Conservation (phyloP, 306 rosid genomes). For the Rubus parviflorus region DNA sequence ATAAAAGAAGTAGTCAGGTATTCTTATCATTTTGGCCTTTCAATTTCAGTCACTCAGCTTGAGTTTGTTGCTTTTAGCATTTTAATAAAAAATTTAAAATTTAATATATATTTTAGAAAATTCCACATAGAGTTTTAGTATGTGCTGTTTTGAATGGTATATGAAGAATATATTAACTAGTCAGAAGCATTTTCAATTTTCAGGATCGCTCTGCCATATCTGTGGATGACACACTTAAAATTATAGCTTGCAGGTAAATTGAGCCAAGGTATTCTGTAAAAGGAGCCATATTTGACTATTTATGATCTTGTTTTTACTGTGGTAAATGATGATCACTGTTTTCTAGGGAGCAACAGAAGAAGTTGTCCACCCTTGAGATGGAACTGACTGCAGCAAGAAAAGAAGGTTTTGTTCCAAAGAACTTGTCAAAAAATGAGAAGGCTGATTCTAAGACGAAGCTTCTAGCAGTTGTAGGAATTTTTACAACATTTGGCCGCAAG, state of each 20-base stretch:
- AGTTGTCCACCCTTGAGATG: constrained; percentile 51
- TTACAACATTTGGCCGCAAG: constrained; percentile 61
- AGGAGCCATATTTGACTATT: constrained; percentile 9
- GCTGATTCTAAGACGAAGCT: constrained; percentile 46
- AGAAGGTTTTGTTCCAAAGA: constrained; percentile 59
- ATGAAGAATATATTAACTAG: neutral
- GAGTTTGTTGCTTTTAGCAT: neutral
- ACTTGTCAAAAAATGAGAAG: constrained; percentile 26
- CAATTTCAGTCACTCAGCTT: constrained; percentile 1
- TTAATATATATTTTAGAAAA: no score
- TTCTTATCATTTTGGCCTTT: constrained; percentile 9
- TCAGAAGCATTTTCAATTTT: constrained; percentile 47
- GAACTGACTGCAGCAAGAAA: constrained; percentile 62
- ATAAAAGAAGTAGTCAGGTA: constrained; percentile 51
- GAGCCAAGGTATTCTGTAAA: neutral
- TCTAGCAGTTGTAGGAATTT: constrained; percentile 57
- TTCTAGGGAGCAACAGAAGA: constrained; percentile 64
- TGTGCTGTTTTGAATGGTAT: neutral
- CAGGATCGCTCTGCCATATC: constrained; percentile 71
- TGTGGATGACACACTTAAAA: constrained; percentile 60
- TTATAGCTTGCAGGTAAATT: constrained; percentile 65
- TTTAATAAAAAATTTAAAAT: neutral
- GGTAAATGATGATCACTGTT: constrained; percentile 21
- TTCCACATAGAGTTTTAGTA: no score
- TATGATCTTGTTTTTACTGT: constrained; percentile 15